A percentile compares a stretch with the other conserved stretches of the same genome.
Evolutionary conservation across 352 stramenopile species (phyloP).

Genomic region (Globisporangium abappressorium): DNA sequence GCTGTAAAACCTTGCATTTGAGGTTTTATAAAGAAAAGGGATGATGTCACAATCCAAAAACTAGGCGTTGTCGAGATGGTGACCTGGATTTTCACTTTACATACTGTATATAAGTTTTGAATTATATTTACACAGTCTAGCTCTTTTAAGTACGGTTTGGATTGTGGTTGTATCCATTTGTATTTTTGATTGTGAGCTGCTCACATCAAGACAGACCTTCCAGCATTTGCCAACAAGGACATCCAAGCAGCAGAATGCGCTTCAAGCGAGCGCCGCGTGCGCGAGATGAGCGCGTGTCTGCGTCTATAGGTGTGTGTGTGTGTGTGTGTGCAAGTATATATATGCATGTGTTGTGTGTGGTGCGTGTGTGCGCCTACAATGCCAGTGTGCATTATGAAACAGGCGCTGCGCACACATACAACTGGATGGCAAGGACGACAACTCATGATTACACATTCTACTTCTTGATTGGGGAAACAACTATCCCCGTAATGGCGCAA

Average conservation of each 20-base stretch:
- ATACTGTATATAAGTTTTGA: too few species aligned
- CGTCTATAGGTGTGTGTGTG: neutral
- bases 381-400: neutral
- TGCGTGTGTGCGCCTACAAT: neutral
- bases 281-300: neutral
- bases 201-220: neutral
- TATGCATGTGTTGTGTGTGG: neutral
- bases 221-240: neutral
- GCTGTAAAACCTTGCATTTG: neutral
- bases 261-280: neutral
- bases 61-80: too few species aligned
- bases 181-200: neutral
- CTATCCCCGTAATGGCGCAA: constrained; percentile 4
- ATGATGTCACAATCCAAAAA: neutral
- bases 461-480: constrained; percentile 17
- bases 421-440: constrained; percentile 20
- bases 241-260: neutral
- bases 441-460: constrained; percentile 10
- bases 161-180: neutral
- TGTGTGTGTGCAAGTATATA: neutral
- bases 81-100: too few species aligned
- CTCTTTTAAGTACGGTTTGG: neutral
- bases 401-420: neutral
- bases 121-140: too few species aligned
- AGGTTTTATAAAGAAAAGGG: neutral